A percentile compares a stretch with the other conserved stretches of the same genome.
phyloP scores from a whole-genome alignment of 2,329 filamentous ascomycete genomes.

The Aspergillus quadricinctus region DNA sequence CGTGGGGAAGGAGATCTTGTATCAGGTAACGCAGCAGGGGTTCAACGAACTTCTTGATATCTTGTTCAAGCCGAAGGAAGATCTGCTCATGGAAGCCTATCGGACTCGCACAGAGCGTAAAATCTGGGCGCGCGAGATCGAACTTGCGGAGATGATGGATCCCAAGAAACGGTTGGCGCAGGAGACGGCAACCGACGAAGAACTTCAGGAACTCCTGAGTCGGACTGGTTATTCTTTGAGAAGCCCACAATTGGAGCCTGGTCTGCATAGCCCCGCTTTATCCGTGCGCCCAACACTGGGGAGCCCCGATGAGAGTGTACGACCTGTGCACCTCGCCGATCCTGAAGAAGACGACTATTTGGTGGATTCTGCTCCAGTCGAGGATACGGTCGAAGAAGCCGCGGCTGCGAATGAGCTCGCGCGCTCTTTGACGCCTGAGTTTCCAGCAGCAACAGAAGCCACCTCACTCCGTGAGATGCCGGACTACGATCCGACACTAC shows the following conservation, averaged over 20 bases:
- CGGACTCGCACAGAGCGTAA: constrained; percentile 60
- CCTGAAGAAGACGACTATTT: constrained; percentile 15
- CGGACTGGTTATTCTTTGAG: constrained; percentile 38
- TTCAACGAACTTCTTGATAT: constrained; percentile 89
- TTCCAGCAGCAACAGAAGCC: constrained; percentile 9
- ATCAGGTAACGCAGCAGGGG: constrained; percentile 85
- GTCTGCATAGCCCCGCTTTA: constrained; percentile 17
- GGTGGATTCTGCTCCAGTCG: constrained; percentile 12
- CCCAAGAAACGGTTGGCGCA: constrained; percentile 20
- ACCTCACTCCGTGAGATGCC: constrained; percentile 2
- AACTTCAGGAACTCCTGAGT: constrained; percentile 42
- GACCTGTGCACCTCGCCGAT: constrained; percentile 20
- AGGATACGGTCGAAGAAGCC: constrained; percentile 15
- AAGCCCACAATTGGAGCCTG: constrained; percentile 19
- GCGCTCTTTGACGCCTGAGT: constrained; percentile 3
- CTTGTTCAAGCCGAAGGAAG: constrained; percentile 77
- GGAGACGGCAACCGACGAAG: constrained; percentile 20
- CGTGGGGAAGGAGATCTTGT: constrained; percentile 81
- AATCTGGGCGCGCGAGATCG: constrained; percentile 45
- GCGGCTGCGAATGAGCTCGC: not conserved
- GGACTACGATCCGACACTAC: constrained; percentile 42
- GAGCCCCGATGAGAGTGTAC: constrained; percentile 14
- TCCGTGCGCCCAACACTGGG: constrained; percentile 18
- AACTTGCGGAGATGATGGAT: constrained; percentile 31
- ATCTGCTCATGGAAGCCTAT: constrained; percentile 64